These are phyloP conservation scores for Penicillium paneum DNA, from an alignment of 2,329 filamentous ascomycete genomes.

Conservation along the genomic window DNA sequence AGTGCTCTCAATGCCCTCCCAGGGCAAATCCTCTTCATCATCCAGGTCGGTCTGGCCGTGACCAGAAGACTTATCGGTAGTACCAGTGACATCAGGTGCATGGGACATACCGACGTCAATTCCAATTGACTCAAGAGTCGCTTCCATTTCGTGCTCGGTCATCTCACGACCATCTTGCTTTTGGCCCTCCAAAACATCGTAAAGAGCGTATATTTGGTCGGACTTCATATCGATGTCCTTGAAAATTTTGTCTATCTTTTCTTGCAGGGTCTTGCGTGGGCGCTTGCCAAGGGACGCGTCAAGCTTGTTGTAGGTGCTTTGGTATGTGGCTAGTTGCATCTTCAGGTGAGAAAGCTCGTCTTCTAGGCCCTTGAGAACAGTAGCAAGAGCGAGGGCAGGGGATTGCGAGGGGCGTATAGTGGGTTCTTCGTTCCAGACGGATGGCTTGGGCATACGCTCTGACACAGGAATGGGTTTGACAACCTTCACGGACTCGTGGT, in stretches of 20 bases:
- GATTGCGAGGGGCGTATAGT: constrained; percentile 62
- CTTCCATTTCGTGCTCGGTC: constrained; percentile 61
- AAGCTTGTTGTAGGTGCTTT: constrained; percentile 61
- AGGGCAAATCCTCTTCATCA: constrained; percentile 42
- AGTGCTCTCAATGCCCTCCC: constrained; percentile 46
- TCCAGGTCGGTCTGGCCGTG: constrained; percentile 26
- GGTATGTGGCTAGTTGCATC: constrained; percentile 61
- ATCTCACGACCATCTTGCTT: constrained; percentile 63
- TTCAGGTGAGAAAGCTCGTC: constrained; percentile 78
- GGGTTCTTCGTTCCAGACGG: constrained; percentile 53
- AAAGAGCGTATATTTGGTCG: constrained; percentile 76
- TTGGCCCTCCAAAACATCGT: constrained; percentile 80
- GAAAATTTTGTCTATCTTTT: constrained; percentile 60
- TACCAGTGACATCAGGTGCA: constrained; percentile 27
- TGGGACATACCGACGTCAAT: constrained; percentile 27
- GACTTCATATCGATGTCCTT: constrained; percentile 68
- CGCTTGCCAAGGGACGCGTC: constrained; percentile 66
- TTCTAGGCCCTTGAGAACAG: constrained; percentile 77
- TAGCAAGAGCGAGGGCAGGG: constrained; percentile 69
- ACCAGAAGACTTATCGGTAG: constrained; percentile 28
- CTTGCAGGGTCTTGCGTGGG: constrained; percentile 60
- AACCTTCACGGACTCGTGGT: constrained; percentile 42
- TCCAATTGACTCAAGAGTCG: constrained; percentile 55
- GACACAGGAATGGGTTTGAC: constrained; percentile 52
- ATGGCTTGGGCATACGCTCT: constrained; percentile 44